Evolutionary conservation across 2,329 filamentous ascomycete species (phyloP), one percentile per base, ranked within the genome.

Genomic region (Mycosphaerella sp.): DNA sequence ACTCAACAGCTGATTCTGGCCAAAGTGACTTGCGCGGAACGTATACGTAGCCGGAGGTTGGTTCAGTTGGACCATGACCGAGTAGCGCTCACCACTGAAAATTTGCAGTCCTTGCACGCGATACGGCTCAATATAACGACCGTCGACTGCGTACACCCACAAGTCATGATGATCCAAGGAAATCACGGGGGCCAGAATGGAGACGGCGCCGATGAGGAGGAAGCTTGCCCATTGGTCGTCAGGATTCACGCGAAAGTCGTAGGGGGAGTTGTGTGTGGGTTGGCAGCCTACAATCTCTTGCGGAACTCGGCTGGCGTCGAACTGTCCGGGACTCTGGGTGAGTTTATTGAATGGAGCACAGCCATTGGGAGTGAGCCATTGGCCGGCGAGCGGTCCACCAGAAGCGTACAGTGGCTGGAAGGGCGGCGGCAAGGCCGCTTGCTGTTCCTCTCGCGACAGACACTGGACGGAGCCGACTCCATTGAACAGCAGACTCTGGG

Each of bases 1-100:
- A 8, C 56, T 53, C 12, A 56, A 41, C 32, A 58, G 23, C 39
- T 58, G 56, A 29, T 55, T 56, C 23, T 49, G 41, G n/a, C 45
- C 48, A 14, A 50, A 45, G 39, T 58, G 46, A 39, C 46, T 53
- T 14, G 49, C 53, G 12, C 56, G 46, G 43, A 56, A 41, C 3
- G 53, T 58, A 31, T 56, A 58, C 4, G 78, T 69, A 1, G 77
- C 77, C 0, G 73, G 60, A 0, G 60, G 63, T 41, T 74, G 72
- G 41, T 75, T 67, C 5, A 80, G 68, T 53, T 74, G 66, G 55
- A 80, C 60, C 45, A 81, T 63, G 1, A 81, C 69, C 0, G 78
- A 79, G 62, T 76, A 81, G 6, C 80, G 74, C 54, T 78, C 77
- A 10, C 79, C 80, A 55, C 79, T 81, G 57, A 70, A 69, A 3